A percentile compares a stretch with the other conserved stretches of the same genome.
phyloP scores from a whole-genome alignment of 805 yeast genomes.

The Pichia occidentalis region DNA sequence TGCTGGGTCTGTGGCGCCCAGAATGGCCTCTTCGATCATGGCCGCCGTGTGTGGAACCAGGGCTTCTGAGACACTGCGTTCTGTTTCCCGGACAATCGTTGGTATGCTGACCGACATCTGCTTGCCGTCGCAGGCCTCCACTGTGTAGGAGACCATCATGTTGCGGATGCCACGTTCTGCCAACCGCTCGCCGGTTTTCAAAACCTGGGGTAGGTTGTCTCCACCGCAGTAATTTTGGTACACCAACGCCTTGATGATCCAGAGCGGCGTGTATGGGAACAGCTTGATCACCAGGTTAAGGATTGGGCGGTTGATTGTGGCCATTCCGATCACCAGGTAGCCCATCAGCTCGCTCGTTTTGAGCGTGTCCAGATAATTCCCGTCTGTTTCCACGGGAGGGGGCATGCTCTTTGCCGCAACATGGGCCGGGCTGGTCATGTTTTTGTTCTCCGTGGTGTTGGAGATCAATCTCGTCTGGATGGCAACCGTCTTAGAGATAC shows the following conservation, averaged over 20 bases:
- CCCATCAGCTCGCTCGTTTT: conserved; percentile 53
- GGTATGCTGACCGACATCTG: conserved; percentile 43
- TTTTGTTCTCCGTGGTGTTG: not conserved
- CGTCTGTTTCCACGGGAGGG: conserved; percentile 1
- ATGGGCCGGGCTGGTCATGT: conserved; percentile 6
- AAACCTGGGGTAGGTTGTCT: conserved; percentile 63
- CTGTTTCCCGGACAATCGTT: conserved; percentile 56
- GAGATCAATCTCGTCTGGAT: not conserved
- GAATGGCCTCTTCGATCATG: conserved; percentile 38
- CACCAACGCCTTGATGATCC: conserved; percentile 61
- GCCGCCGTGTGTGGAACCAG: conserved; percentile 64
- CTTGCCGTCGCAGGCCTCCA: conserved; percentile 85
- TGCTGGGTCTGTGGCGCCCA: conserved; percentile 25
- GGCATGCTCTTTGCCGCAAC: not conserved
- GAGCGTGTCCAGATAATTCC: conserved; percentile 47
- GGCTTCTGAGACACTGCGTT: conserved; percentile 59
- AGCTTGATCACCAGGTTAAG: conserved; percentile 53
- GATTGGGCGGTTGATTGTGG: conserved; percentile 58
- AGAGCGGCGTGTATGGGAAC: conserved; percentile 72
- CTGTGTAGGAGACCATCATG: conserved; percentile 92
- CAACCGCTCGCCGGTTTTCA: conserved; percentile 61
- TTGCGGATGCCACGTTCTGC: conserved; percentile 74
- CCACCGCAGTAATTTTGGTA: conserved; percentile 91
- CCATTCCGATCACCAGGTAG: conserved; percentile 60
- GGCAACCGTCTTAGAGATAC: not conserved